Conservation (phyloP, 495 filamentous ascomycete species). For the Penicillium subrubescens region DNA sequence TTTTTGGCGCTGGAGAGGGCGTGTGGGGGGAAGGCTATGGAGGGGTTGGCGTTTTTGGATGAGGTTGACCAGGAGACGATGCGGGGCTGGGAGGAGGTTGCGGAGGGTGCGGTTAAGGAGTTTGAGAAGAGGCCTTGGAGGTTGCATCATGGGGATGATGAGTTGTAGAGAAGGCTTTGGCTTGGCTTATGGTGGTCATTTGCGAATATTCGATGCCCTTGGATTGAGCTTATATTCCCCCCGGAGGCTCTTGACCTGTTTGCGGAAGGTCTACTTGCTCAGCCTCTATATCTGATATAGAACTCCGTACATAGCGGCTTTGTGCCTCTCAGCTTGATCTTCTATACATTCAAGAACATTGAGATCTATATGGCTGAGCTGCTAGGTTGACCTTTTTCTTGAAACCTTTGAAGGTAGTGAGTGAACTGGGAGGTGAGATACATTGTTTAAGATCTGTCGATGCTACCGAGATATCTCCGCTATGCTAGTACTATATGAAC, state of each 20-base stretch:
- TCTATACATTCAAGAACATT: background rate
- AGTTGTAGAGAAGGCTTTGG: slow-evolving; percentile 17
- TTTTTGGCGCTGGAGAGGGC: slow-evolving; percentile 77
- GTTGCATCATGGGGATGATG: slow-evolving; percentile 22
- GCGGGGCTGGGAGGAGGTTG: slow-evolving; percentile 24
- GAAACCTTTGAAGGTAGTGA: background rate
- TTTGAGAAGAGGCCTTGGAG: slow-evolving; percentile 9
- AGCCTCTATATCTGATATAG: background rate
- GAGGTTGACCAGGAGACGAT: slow-evolving; percentile 28
- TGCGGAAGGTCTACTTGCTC: background rate
- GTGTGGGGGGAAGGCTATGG: slow-evolving; percentile 69
- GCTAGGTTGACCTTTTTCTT: background rate
- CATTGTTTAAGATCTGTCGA: background rate
- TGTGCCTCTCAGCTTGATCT: background rate
- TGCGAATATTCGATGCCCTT: background rate
- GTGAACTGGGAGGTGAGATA: background rate
- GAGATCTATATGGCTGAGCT: background rate
- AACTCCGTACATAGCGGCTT: background rate
- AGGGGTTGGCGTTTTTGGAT: slow-evolving; percentile 66
- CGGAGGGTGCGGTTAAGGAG: slow-evolving; percentile 30
- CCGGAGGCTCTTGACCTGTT: background rate
- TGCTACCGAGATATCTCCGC: background rate
- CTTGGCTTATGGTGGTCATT: background rate
- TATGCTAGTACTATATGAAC: too few relatives aligned
- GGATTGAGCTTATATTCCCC: background rate